These are phyloP conservation scores for Aureobasidium sp. DNA, from an alignment of 2,329 filamentous ascomycete genomes.

Conservation along the genomic window DNA sequence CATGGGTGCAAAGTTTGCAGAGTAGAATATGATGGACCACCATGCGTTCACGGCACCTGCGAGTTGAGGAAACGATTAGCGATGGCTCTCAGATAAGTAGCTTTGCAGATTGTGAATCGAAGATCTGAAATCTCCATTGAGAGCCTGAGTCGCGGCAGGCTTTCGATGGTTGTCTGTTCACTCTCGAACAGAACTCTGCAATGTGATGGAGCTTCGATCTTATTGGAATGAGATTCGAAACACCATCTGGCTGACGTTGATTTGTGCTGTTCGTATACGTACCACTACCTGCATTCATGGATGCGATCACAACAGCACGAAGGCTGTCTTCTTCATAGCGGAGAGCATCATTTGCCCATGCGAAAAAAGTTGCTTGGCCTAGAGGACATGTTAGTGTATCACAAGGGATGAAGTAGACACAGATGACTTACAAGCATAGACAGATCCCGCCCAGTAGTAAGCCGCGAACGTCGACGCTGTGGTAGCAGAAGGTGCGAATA, in stretches of 20 bases:
- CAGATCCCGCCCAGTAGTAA: slow-evolving; percentile 62
- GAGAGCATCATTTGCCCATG: slow-evolving; percentile 66
- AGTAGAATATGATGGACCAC: slow-evolving; percentile 67
- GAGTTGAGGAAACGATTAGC: too few species aligned
- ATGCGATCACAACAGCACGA: slow-evolving; percentile 58
- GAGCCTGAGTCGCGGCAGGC: too few species aligned
- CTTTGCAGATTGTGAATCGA: too few species aligned
- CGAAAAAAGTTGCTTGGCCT: slow-evolving; percentile 62
- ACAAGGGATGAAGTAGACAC: not conserved
- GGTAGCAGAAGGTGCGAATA: slow-evolving; percentile 46
- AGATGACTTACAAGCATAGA: slow-evolving; percentile 50
- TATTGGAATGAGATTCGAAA: too few species aligned
- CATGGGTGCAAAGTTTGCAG: slow-evolving; percentile 56
- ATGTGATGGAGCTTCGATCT: too few species aligned
- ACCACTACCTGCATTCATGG: slow-evolving; percentile 63
- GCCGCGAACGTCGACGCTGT: slow-evolving; percentile 53
- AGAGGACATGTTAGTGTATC: not conserved
- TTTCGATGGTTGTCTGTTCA: too few species aligned
- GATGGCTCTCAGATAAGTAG: too few species aligned
- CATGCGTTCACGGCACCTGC: slow-evolving; percentile 54
- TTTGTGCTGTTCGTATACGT: too few species aligned
- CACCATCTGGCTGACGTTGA: too few species aligned
- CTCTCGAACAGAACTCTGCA: too few species aligned
- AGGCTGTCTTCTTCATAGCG: slow-evolving; percentile 55
- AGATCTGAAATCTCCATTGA: too few species aligned